Base-by-base conservation (phyloP, 768 basidiomycete species). In the Lentinula lateritia region DNA sequence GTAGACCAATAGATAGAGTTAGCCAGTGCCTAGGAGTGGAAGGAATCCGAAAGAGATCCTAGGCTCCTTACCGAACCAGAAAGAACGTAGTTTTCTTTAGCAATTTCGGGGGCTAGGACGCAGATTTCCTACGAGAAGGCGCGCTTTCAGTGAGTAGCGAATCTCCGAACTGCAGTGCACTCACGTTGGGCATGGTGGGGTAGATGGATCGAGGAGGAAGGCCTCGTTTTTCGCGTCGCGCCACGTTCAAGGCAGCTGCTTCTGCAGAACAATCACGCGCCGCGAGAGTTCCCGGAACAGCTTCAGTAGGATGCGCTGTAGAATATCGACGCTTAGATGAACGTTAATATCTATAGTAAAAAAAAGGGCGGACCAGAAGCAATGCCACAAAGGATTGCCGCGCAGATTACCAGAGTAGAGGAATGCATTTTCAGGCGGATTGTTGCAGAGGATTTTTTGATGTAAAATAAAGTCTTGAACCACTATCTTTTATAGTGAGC, bases 151-250 rank as follows among this genome's bases (percentile, higher is more conserved):
- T 23, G 13, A 23, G 16, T 23, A 18, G 15, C 20, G n/a, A 12
- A 15, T 16, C 12, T 16, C 6, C 0, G 23, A 10, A 56, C 20
- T 2, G 38, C 18, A 42, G 20, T 7, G 8, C 5, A 43, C 56
- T 48, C 34, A 58, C 56, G 23, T 58, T 58, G 10, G 56, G 56
- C 56, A 58, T 58, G 34, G 39, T 58, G 13, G 56, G 56, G 45
- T 58, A 58, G 45, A 58, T 45, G 16, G 56, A 58, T 13, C 56
- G 41, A 18, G 41, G 41, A 36, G 45, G 15, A 15, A 45, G 42
- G 15, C 56, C 56, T 34, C 56, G 56, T 28, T 58, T 58, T 9
- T 39, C 56, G 28, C 56, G 28, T 45, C 56, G 56, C 32, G 56
- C 56, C 41, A 58, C 16, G 28, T 58, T 58, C 42, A 45, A 18